Conservation (phyloP, 1,284 basidiomycete species). For the Papiliotrema fonsecae region DNA sequence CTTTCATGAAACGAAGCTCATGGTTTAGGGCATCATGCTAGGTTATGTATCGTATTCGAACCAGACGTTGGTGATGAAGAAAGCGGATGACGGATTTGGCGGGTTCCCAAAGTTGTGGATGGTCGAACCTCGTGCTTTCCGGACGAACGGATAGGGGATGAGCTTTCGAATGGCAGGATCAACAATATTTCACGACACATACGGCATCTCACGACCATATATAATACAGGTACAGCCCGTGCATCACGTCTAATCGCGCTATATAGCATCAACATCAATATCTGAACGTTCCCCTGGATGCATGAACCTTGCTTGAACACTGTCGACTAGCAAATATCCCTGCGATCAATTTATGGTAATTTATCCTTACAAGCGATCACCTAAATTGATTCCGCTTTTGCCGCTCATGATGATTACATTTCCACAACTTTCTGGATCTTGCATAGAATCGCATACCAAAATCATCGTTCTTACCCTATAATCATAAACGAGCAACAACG, state of each 20-base stretch:
- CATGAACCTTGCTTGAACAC: not conserved
- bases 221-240: too few species aligned
- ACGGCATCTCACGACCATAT: not conserved
- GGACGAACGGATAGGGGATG: slow-evolving; percentile 3
- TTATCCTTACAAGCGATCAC: too few species aligned
- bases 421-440: not conserved
- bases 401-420: not conserved
- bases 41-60: slow-evolving; percentile 41
- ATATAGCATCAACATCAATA: not conserved
- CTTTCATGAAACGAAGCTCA: not conserved
- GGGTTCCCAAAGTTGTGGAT: slow-evolving; percentile 31
- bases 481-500: too few species aligned
- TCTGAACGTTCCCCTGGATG: not conserved
- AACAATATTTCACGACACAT: too few species aligned
- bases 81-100: slow-evolving; percentile 32
- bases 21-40: slow-evolving; percentile 29
- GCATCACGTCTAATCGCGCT: too few species aligned
- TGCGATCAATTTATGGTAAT: too few species aligned
- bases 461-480: too few species aligned
- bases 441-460: too few species aligned
- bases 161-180: too few species aligned
- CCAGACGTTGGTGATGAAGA: slow-evolving; percentile 34
- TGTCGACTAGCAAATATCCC: too few species aligned
- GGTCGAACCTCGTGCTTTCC: slow-evolving; percentile 24
- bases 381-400: slow-evolving; percentile 1